Percentiles rank a stretch among this genome's conserved stretches.
Conservation (phyloP, 306 rosid genomes). For the Cicer yamashitae region DNA sequence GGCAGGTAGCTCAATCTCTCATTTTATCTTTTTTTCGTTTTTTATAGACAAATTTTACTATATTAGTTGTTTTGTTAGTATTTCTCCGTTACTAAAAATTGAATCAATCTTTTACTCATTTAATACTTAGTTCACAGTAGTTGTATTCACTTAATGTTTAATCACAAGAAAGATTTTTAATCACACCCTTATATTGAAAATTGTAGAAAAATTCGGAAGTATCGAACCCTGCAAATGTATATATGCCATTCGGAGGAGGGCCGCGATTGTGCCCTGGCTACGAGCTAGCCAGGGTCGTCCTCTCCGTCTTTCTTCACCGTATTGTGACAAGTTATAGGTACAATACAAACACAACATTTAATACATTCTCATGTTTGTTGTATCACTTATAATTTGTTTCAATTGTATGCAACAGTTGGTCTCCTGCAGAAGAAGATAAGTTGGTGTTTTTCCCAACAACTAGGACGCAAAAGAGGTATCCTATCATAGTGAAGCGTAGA, state of each 20-base stretch:
- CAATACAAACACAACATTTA: neutral
- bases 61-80: too few species aligned
- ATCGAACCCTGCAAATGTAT: constrained; percentile 54
- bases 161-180: too few species aligned
- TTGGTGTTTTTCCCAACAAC: constrained; percentile 95
- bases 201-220: constrained; percentile 64
- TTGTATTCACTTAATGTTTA: too few species aligned
- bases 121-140: too few species aligned
- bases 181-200: too few species aligned
- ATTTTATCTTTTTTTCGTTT: too few species aligned
- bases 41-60: too few species aligned
- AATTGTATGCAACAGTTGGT: constrained; percentile 63
- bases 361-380: neutral
- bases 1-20: constrained; percentile 61
- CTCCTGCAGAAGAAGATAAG: constrained; percentile 91
- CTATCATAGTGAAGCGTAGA: constrained; percentile 68
- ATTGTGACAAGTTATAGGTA: constrained; percentile 82
- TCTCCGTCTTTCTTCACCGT: constrained; percentile 91
- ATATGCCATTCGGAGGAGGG: constrained; percentile 95
- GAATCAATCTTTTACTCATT: too few species aligned
- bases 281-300: constrained; percentile 91
- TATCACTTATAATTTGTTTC: constrained; percentile 11
- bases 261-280: constrained; percentile 89
- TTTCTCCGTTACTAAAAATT: too few species aligned
- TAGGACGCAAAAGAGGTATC: constrained; percentile 89